Base-by-base conservation (phyloP, 805 yeast species). In the Lachancea fermentati region DNA sequence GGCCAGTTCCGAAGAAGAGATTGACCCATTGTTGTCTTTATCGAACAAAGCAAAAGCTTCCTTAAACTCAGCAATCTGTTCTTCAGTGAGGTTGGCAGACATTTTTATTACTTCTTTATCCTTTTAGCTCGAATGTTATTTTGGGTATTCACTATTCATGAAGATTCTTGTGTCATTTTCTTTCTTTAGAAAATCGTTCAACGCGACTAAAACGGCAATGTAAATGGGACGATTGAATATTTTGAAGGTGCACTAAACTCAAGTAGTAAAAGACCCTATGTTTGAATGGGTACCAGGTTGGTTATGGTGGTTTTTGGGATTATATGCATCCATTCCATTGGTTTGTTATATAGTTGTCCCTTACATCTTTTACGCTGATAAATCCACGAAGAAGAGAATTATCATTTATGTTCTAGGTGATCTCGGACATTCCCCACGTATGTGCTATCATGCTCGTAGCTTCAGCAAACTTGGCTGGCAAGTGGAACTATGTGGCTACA, bases 31-130 rank as follows among this genome's bases (percentile, higher is more conserved):
- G 59, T 89, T 84, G 64, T 93, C 96, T 65, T 88, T 88, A 72
- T 93, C 98, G 55, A 93, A 93, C 50, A 93, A 77, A 46, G 97
- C 87, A 64, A 93, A 93, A 4, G 98, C 98, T 72, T 93, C 98
- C 67, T 87, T 88, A 70, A 93, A 93, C 58, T 93, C 97, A 44
- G 93, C 83, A 54, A 93, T 88, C 69, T 93, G 98, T 67, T 87
- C 95, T 63, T 91, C 95, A 31, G 96, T 85, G 56, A 93, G 78
- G 68, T 91, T 82, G 4, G 60, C 52, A 17, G 61, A 58, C 64
- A 58, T 58, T 22, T 22, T 7, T 22, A 22, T 22, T n/a, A 22
- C 11, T 22, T 11, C 11, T 22, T 7, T 22, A 22, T 22, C 26
- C n/a, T n/a, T n/a, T 22, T 22, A 11, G 26, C 7, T 22, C 26